Conservation (phyloP, 2,329 filamentous ascomycete genomes). For the Talaromyces sp. region DNA sequence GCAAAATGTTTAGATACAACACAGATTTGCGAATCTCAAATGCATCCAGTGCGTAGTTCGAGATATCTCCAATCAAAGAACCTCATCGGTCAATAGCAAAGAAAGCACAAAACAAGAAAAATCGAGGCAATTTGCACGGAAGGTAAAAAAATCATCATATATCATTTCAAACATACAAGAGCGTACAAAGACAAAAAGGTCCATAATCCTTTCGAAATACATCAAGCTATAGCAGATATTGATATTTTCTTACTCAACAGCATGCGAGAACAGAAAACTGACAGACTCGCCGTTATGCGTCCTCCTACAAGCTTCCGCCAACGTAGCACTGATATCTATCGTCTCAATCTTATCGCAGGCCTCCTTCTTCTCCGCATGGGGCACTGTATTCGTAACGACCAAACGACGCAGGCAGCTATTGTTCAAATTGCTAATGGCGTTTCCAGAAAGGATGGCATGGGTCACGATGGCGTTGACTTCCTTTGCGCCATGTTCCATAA, state of each 20-base stretch:
- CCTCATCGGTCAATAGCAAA: background rate
- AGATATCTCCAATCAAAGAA: background rate
- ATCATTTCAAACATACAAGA: background rate
- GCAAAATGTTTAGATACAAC: background rate
- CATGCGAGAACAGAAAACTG: slow-evolving; percentile 48
- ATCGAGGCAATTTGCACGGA: background rate
- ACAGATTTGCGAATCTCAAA: background rate
- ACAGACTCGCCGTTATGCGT: slow-evolving; percentile 51
- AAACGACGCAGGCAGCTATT: slow-evolving; percentile 68
- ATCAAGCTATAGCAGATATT: background rate
- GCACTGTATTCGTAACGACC: slow-evolving; percentile 87
- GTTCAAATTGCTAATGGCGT: slow-evolving; percentile 81
- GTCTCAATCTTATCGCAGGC: slow-evolving; percentile 75
- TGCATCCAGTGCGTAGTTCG: background rate
- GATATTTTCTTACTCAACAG: slow-evolving; percentile 26
- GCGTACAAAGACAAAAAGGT: background rate
- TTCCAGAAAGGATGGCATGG: slow-evolving; percentile 83
- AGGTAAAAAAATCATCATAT: background rate
- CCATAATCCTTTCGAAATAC: background rate
- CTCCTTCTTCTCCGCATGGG: slow-evolving; percentile 73
- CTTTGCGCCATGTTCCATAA: slow-evolving; percentile 79
- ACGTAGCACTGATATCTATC: slow-evolving; percentile 83
- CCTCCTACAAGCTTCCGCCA: slow-evolving; percentile 46
- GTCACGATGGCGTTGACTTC: slow-evolving; percentile 94
- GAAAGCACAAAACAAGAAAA: background rate